Conservation (phyloP, 208 protist species). For the Phytomonas serpens region DNA sequence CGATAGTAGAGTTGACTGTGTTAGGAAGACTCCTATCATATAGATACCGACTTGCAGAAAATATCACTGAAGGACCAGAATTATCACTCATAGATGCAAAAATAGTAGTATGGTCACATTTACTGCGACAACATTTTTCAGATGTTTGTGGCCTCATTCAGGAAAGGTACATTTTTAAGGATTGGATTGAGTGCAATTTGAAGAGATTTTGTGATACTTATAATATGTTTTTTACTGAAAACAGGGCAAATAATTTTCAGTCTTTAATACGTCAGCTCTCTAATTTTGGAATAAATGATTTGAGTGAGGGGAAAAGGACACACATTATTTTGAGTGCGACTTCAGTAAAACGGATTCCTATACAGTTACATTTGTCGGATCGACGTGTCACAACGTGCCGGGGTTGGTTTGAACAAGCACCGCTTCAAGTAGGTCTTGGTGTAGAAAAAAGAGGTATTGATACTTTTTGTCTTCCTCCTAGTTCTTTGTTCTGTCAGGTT, state of each 20-base stretch:
- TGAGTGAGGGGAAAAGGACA: slow-evolving; percentile 21
- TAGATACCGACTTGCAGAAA: slow-evolving; percentile 35
- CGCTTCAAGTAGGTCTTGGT: slow-evolving; percentile 21
- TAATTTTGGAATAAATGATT: slow-evolving; percentile 23
- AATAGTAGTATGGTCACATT: slow-evolving; percentile 59
- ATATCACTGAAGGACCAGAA: background rate
- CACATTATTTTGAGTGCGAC: slow-evolving; percentile 49
- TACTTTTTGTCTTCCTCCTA: slow-evolving; percentile 49
- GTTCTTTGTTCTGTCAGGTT: slow-evolving; percentile 40
- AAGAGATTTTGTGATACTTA: slow-evolving; percentile 30
- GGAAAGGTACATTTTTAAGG: slow-evolving; percentile 27
- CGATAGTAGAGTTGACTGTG: slow-evolving; percentile 32
- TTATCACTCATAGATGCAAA: slow-evolving; percentile 55
- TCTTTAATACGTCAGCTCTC: slow-evolving; percentile 22
- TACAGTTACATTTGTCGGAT: slow-evolving; percentile 13
- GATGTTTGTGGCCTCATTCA: slow-evolving; percentile 20
- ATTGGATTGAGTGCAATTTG: slow-evolving; percentile 34
- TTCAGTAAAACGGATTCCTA: slow-evolving; percentile 17
- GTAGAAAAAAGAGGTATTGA: slow-evolving; percentile 36
- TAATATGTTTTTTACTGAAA: slow-evolving; percentile 22
- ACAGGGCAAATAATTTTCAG: background rate
- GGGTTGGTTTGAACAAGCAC: slow-evolving; percentile 74
- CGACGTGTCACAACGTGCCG: slow-evolving; percentile 38
- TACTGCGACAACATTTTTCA: slow-evolving; percentile 37
- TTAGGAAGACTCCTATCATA: slow-evolving; percentile 55